Evolutionary conservation across 2,329 filamentous ascomycete genomes (phyloP).

Genomic region (Zalaria obscura): DNA sequence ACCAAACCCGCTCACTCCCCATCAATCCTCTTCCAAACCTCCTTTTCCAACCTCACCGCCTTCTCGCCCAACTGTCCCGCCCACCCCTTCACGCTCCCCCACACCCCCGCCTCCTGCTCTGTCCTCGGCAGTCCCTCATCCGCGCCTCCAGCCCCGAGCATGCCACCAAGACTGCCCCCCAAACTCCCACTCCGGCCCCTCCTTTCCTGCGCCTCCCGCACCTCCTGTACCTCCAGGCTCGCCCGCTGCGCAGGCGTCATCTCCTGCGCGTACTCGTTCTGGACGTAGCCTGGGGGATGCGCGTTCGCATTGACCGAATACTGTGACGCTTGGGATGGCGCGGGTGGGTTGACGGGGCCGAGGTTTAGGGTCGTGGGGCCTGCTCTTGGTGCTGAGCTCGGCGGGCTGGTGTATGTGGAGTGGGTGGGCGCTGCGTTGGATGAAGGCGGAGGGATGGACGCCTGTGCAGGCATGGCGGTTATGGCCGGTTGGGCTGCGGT

Average conservation of each 20-base stretch:
- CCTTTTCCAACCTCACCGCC: constrained; percentile 29
- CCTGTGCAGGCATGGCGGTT: constrained; percentile 24
- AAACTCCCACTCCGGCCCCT: constrained; percentile 1
- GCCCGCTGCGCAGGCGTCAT: constrained; percentile 19
- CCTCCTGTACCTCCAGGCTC: constrained; percentile 16
- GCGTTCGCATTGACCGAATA: constrained; percentile 10
- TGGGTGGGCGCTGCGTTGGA: constrained; percentile 23
- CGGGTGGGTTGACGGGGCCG: constrained; percentile 17
- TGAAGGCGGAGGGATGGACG: constrained; percentile 23
- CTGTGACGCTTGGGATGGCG: constrained; percentile 1
- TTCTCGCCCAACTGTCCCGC: constrained; percentile 24
- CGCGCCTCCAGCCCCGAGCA: constrained; percentile 8
- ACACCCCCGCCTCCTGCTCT: constrained; percentile 18
- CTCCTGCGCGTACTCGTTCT: constrained; percentile 29
- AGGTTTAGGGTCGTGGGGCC: constrained; percentile 24
- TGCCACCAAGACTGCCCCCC: constrained; percentile 8
- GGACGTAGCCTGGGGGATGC: constrained; percentile 34
- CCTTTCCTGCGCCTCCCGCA: constrained; percentile 9
- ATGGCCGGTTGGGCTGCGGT: constrained; percentile 11
- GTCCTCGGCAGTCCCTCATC: constrained; percentile 21
- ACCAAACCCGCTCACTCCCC: constrained; percentile 2
- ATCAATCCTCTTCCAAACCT: constrained; percentile 34
- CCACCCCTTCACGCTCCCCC: constrained; percentile 28
- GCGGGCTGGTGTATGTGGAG: constrained; percentile 17
- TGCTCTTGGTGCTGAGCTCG: constrained; percentile 9